Conservation (phyloP, 495 filamentous ascomycete genomes). For the Pyrenula aspistea region DNA sequence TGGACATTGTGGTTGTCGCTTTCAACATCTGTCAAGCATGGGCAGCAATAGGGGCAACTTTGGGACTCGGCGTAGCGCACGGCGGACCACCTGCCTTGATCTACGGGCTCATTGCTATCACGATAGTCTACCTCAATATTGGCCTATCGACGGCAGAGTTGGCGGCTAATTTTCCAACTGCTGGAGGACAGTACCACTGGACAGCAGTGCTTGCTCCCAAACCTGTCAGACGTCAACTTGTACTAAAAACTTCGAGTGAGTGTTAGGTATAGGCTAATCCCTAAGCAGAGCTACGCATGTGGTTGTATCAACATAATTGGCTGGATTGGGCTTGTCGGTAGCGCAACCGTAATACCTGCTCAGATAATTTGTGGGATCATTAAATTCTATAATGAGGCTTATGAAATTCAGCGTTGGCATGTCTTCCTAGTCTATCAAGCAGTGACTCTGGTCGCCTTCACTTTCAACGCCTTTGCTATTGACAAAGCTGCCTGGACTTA, state of each 20-base stretch:
- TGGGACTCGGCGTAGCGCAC: conserved; percentile 18
- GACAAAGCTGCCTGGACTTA: conserved; percentile 20
- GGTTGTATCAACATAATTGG: conserved; percentile 17
- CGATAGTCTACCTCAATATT: conserved; percentile 18
- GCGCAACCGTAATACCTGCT: conserved; percentile 11
- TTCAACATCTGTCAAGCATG: conserved; percentile 24
- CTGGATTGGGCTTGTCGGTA: conserved; percentile 17
- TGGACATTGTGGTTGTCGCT: conserved; percentile 17
- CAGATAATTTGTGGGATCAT: conserved; percentile 17
- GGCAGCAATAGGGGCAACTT: conserved; percentile 18
- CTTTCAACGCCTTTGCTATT: conserved; percentile 19
- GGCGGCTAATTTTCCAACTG: conserved; percentile 37
- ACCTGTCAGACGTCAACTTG: conserved; percentile 8
- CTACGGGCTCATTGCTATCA: conserved; percentile 18
- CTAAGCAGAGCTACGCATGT: conserved; percentile 14
- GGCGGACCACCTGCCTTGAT: conserved; percentile 20
- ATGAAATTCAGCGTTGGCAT: conserved; percentile 17
- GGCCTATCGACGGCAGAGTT: conserved; percentile 37
- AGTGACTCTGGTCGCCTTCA: conserved; percentile 12
- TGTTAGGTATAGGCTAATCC: background rate
- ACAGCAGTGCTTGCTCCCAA: conserved; percentile 17
- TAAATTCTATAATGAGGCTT: conserved; percentile 14
- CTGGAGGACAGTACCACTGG: conserved; percentile 36
- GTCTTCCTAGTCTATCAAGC: conserved; percentile 31
- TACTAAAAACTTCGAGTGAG: background rate